phyloP scores from a whole-genome alignment of 2,329 filamentous ascomycete genomes.

The Neoarthrinium moseri region DNA sequence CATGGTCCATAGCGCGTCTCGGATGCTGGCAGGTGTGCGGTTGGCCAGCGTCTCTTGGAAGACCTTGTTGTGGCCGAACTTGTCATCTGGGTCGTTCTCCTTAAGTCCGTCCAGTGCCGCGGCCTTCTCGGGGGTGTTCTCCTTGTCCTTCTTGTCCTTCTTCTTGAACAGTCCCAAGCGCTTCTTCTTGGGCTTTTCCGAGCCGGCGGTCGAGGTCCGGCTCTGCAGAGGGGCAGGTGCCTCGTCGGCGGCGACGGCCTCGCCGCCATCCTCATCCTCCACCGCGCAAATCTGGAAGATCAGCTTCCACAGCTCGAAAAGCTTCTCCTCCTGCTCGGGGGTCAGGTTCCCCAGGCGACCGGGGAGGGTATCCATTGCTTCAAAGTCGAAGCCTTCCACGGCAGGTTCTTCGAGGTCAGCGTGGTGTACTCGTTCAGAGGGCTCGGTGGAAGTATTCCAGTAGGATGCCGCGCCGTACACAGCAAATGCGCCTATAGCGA shows the following conservation, averaged over 20 bases:
- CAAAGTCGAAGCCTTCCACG: conserved; percentile 13
- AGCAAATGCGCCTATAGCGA: conserved; percentile 7
- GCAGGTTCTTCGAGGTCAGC: conserved; percentile 8
- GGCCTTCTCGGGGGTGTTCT: conserved; percentile 31
- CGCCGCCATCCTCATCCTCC: conserved; percentile 30
- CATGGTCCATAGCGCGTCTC: conserved; percentile 86
- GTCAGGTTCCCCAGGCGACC: conserved; percentile 87
- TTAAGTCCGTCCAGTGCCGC: conserved; percentile 38
- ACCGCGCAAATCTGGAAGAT: conserved; percentile 76
- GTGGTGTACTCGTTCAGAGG: not conserved
- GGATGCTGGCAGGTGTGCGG: conserved; percentile 74
- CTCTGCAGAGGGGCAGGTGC: conserved; percentile 26
- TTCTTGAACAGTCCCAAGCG: conserved; percentile 68
- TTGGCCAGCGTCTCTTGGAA: conserved; percentile 80
- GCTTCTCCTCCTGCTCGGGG: conserved; percentile 82
- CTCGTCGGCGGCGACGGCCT: conserved; percentile 22
- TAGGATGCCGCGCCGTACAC: conserved; percentile 5
- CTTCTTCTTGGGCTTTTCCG: conserved; percentile 72
- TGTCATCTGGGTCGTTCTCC: conserved; percentile 69
- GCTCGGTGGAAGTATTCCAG: not conserved
- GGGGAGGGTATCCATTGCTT: conserved; percentile 41
- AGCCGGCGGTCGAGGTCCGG: conserved; percentile 20
- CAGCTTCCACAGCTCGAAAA: conserved; percentile 81
- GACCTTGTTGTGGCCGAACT: conserved; percentile 86
- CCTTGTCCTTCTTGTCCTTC: conserved; percentile 56